Evolutionary conservation across 1,284 basidiomycete species (phyloP), one percentile per base, ranked within the genome.

Genomic region (Irpex sp.): DNA sequence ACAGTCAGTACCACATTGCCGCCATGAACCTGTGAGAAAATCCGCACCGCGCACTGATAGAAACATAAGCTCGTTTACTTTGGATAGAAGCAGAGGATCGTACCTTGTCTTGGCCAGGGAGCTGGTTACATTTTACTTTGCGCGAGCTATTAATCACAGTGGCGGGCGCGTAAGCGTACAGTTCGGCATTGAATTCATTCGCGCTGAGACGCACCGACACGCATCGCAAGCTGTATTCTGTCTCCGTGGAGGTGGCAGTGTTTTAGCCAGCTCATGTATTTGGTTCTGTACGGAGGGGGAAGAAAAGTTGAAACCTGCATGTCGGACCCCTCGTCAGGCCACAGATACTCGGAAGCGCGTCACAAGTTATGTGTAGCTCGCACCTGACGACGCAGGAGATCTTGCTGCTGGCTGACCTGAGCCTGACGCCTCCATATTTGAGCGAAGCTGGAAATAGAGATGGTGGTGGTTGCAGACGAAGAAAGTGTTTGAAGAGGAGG

Each of bases 201-300:
- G 53, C 59, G 62, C 51, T 59, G 58, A 18, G 58, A 67, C 75
- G 57, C 12, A 87, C 87, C 88, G 86, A 82, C 92, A 94, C 58
- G 90, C 89, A 77, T 95, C 93, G 73, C 93, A 95, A 23, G 93
- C 92, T 21, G 92, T 91, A 72, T 95, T 95, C 77, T 95, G 92
- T 72, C 93, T 93, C 61, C 90, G 78, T 2, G 90, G 87, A 18
- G 88, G 87, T 1, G 89, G 87, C 0, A 89, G 79, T 0, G 85
- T 82, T 76, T 88, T 89, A 58, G 87, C 85, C 47, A 88, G 81
- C 67, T 90, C 88, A 68, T 89, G 85, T 57, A 90, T 86, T 73
- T 90, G 86, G 68, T 84, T 87, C 77, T 91, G 89, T 69, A 88
- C 81, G 54, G 82, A 80, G 60, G 80, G 82, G 8, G 80, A 82